Base-by-base conservation (phyloP, 805 yeast genomes). In the Danielia oregonensis region DNA sequence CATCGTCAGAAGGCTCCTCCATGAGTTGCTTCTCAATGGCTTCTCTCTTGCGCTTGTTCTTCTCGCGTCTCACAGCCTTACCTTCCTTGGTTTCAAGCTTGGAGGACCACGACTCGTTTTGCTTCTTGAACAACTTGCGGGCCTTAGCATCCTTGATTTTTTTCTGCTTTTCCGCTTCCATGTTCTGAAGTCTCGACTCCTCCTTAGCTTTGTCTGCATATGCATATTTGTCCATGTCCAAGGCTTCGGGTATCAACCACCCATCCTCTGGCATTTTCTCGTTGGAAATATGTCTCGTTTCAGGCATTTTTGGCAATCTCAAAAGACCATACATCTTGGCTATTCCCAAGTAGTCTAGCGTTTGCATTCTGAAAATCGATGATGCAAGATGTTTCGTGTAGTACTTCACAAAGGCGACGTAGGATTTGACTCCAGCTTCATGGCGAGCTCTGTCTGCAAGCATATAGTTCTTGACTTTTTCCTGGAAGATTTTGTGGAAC, bases 221-320 rank as follows among this genome's bases (percentile, higher is more conserved):
- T 7, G 70, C 62, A 54, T 74, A 86, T 1, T 57, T 65, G 42
- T 83, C 86, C 77, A 86, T 73, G 46, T 86, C 82, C 13, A 88
- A 67, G 2, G 65, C 64, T 18, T 66, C 67, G 2, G 79, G 71
- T 10, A 38, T 37, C 23, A 86, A 59, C 87, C 89, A 86, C 1
- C 96, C 97, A 42, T 78, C 80, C 32, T 71, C 76, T 0, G 88
- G 85, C 49, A 79, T 61, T 9, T 58, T 45, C 2, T 70, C 75
- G 24, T 61, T 52, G 19, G 68, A 52, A 2, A 79, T 63, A 46
- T 72, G 66, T 35, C 64, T 66, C 15, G 80, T 72, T 54, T 93
- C 99, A 0, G 98, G 98, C 97, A 94, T 93, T 47, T 80, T 78
- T 6, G 99, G 99, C 39, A 91, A 61, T 46, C 96, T 70, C 27